Evolutionary conservation across 192 early-diverging fungal genomes (phyloP).

Genomic region (Martensiomyces pterosporus): DNA sequence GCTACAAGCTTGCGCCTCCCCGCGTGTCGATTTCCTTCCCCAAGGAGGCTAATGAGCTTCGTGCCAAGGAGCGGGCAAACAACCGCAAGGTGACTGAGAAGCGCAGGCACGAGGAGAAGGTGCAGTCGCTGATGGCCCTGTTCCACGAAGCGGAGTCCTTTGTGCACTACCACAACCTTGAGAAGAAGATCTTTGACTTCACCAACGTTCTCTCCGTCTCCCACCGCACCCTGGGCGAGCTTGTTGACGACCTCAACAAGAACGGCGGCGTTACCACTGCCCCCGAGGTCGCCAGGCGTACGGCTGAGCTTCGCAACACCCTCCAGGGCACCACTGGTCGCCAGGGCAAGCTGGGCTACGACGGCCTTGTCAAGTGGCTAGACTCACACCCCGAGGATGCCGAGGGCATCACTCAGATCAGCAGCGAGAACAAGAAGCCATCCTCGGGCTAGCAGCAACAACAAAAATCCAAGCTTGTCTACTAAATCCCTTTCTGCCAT

Average conservation of each 20-base stretch:
- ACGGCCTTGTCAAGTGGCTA: conserved; percentile 59
- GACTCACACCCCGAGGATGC: conserved; percentile 25
- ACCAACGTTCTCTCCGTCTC: conserved; percentile 13
- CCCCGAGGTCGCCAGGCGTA: conserved; percentile 17
- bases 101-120: conserved; percentile 27
- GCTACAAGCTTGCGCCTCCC: conserved; percentile 34
- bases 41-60: conserved; percentile 25
- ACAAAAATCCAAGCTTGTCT: too few species aligned
- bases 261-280: conserved; percentile 17
- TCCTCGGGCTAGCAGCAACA: too few species aligned
- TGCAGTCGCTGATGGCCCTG: conserved; percentile 41
- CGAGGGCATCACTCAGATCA: conserved; percentile 2
- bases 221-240: conserved; percentile 25
- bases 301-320: conserved; percentile 29
- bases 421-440: background rate
- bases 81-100: conserved; percentile 15
- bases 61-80: conserved; percentile 20
- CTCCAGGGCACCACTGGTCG: conserved; percentile 45
- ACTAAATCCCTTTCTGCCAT: too few species aligned
- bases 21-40: conserved; percentile 30
- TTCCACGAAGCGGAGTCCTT: conserved; percentile 41
- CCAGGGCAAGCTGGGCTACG: conserved; percentile 55
- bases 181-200: conserved; percentile 21
- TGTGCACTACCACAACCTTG: conserved; percentile 36
- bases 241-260: conserved; percentile 23